Evolutionary conservation across 1,284 basidiomycete species (phyloP).

Genomic region (Boletus mariae): DNA sequence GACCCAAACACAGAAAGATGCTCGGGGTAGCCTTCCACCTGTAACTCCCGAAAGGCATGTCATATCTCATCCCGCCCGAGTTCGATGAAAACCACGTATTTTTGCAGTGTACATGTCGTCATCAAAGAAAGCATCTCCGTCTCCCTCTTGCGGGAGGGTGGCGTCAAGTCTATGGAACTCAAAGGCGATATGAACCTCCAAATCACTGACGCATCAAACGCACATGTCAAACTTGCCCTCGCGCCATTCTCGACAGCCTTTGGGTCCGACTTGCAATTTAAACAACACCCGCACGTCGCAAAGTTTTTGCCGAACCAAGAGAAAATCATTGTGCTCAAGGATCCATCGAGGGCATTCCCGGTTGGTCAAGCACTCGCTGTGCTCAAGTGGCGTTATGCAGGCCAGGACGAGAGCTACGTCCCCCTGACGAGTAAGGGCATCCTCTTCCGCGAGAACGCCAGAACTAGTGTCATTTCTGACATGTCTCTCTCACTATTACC

Average conservation of each 20-base stretch:
- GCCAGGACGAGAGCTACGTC: slow-evolving; percentile 88
- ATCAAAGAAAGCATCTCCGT: slow-evolving; percentile 84
- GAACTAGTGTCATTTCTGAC: not conserved
- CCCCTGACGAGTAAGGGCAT: slow-evolving; percentile 78
- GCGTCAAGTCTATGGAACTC: slow-evolving; percentile 84
- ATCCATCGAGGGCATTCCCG: slow-evolving; percentile 80
- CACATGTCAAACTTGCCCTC: slow-evolving; percentile 76
- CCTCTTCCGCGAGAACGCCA: not conserved
- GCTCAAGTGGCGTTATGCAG: slow-evolving; percentile 88
- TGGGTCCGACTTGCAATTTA: slow-evolving; percentile 80
- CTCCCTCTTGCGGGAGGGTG: slow-evolving; percentile 85
- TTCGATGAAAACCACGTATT: not conserved
- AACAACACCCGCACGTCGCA: slow-evolving; percentile 93
- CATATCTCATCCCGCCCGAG: not conserved
- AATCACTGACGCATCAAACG: slow-evolving; percentile 74
- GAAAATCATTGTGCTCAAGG: slow-evolving; percentile 81
- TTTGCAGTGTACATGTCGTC: slow-evolving; percentile 75
- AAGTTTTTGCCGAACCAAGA: slow-evolving; percentile 72
- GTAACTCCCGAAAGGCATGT: slow-evolving; percentile 76
- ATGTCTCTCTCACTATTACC: not conserved
- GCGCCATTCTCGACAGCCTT: slow-evolving; percentile 61
- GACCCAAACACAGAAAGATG: slow-evolving; percentile 41
- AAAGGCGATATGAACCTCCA: slow-evolving; percentile 93
- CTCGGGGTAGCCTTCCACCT: slow-evolving; percentile 65
- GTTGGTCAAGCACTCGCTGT: slow-evolving; percentile 85